Conservation (phyloP, 495 filamentous ascomycete genomes). For the Polyplosphaeria fusca region DNA sequence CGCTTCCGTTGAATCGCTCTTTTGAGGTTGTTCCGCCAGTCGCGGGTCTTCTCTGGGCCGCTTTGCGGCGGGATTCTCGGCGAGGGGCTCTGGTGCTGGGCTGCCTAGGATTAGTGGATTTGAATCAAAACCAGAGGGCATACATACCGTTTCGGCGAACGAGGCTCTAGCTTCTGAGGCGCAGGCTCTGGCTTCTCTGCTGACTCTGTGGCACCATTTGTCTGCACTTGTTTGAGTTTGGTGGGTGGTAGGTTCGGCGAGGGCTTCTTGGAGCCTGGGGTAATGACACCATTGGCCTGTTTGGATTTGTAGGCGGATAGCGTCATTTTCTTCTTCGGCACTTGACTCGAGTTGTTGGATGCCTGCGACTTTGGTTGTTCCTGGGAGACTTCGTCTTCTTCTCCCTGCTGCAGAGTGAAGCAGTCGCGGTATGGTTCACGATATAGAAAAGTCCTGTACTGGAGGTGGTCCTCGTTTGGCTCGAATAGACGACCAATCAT, state of each 20-base stretch:
- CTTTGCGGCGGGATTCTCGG: constrained; percentile 8
- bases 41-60: constrained; percentile 2
- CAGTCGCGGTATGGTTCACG: constrained; percentile 31
- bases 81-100: neutral
- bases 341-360: constrained; percentile 4
- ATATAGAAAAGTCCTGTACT: constrained; percentile 37
- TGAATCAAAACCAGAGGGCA: neutral
- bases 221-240: neutral
- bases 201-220: constrained; percentile 16
- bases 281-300: constrained; percentile 28
- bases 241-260: constrained; percentile 25
- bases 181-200: neutral
- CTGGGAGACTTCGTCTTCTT: constrained; percentile 11
- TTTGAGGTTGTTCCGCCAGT: neutral
- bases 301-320: constrained; percentile 36
- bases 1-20: constrained; percentile 1
- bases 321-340: constrained; percentile 36
- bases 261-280: constrained; percentile 19
- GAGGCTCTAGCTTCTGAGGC: neutral
- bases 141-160: constrained; percentile 6
- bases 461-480: constrained; percentile 30
- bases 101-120: constrained; percentile 9
- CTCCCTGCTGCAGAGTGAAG: constrained; percentile 22
- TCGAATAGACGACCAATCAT: constrained; percentile 29
- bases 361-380: constrained; percentile 17